A percentile compares a stretch with the other conserved stretches of the same genome.
Evolutionary conservation across 1,284 basidiomycete species (phyloP).

Genomic region (Meira miltonrushii): DNA sequence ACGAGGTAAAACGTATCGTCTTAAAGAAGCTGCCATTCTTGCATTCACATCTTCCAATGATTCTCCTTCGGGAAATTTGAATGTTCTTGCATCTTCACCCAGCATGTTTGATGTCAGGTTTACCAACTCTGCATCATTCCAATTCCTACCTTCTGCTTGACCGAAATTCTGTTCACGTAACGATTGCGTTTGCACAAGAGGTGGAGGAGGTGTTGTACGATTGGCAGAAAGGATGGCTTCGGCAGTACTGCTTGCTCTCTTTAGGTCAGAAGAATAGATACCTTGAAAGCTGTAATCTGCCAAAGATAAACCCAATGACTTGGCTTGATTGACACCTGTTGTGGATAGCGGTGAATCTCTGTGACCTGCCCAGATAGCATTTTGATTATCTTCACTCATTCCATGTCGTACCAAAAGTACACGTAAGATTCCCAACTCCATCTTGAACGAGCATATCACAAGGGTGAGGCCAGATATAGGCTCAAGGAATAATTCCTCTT

Average conservation of each 20-base stretch:
- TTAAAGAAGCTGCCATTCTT: constrained; percentile 63
- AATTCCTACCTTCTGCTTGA: constrained; percentile 65
- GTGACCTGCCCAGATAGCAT: constrained; percentile 71
- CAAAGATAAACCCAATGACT: constrained; percentile 66
- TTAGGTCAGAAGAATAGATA: constrained; percentile 74
- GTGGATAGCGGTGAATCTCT: constrained; percentile 73
- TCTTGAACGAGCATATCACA: constrained; percentile 7
- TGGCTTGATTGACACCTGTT: constrained; percentile 82
- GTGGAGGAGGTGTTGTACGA: constrained; percentile 58
- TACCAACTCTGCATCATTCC: constrained; percentile 54
- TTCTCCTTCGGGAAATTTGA: constrained; percentile 69
- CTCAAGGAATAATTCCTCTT: no score
- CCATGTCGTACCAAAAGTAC: constrained; percentile 40
- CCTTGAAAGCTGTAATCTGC: constrained; percentile 61
- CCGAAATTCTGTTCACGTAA: constrained; percentile 62
- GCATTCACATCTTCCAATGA: constrained; percentile 64
- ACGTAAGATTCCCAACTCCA: constrained; percentile 25
- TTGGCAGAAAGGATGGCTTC: constrained; percentile 58
- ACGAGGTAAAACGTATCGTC: constrained; percentile 62
- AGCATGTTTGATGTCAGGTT: constrained; percentile 25
- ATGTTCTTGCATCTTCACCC: constrained; percentile 55
- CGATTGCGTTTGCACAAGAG: constrained; percentile 56
- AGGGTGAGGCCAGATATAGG: no score
- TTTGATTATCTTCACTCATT: constrained; percentile 53
- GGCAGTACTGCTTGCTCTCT: constrained; percentile 70